Base-by-base conservation (phyloP, 768 basidiomycete species). In the Russula sp. region DNA sequence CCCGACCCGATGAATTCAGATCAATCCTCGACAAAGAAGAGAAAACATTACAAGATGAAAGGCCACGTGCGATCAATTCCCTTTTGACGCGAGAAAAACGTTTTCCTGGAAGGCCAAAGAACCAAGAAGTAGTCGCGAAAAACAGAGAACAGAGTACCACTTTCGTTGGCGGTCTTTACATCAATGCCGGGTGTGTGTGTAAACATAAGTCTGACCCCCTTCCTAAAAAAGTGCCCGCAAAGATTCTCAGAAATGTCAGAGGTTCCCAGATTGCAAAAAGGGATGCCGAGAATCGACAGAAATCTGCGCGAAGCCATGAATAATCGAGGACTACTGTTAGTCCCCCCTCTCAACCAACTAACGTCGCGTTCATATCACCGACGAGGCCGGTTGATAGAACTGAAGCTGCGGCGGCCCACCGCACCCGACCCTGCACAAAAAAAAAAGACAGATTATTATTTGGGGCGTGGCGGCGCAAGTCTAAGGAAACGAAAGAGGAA, bases 201-300 rank as follows among this genome's bases (percentile, higher is more conserved):
- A 22, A 20, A 35, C 18, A 43, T 20, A 13, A 50, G 32, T 35
- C 22, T 39, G 16, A 32, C 18, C 10, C 20, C 48, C 34, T 55
- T 34, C 49, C n/a, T 35, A 3, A 39, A 18, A 48, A 14, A 18
- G 3, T 32, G 46, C 45, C 22, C 53, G 32, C 16, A 36, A 32
- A 34, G 32, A n/a, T n/a, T 5, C 38, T 36, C 38, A 20, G 55
- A 50, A 51, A 35, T 36, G 55, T 45, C n/a, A 7, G 25, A 7
- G 25, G 55, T 49, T 50, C 48, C 60, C 35, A 18, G 60, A 56
- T 56, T 56, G 48, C 54, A 55, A 61, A 55, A 61, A 35, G 50
- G 25, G 34, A 57, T 43, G 56, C 49, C 18, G 48, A 57, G 55
- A 50, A 25, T 45, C 20, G 47, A 16, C 7, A 49, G 16, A 60